phyloP scores from a whole-genome alignment of 2,329 filamentous ascomycete genomes.

The Paecilomyces niveus region DNA sequence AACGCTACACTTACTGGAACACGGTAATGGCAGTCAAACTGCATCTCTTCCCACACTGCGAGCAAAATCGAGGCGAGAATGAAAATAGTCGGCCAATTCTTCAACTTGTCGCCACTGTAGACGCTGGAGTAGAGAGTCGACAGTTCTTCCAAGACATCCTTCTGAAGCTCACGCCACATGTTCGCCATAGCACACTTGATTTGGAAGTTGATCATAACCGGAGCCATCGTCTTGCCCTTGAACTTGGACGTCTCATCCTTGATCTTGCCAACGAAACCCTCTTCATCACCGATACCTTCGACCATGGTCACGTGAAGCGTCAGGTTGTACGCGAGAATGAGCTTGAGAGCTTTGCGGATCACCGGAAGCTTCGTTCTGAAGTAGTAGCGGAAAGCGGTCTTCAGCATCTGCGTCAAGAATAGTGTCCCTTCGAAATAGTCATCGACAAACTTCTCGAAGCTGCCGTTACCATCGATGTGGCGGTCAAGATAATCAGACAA shows the following conservation, averaged over 20 bases:
- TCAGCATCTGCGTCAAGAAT: constrained; percentile 91
- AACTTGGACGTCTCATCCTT: constrained; percentile 80
- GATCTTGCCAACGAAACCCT: constrained; percentile 71
- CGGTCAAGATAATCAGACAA: constrained; percentile 90
- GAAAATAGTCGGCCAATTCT: constrained; percentile 99
- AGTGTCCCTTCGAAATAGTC: constrained; percentile 94
- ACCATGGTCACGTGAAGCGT: constrained; percentile 93
- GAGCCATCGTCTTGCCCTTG: constrained; percentile 82
- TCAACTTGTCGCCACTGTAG: constrained; percentile 92
- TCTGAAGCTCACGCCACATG: constrained; percentile 97
- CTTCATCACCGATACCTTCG: constrained; percentile 77
- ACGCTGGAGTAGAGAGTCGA: constrained; percentile 93
- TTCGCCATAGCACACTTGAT: constrained; percentile 95
- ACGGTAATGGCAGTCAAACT: constrained; percentile 96
- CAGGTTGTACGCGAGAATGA: constrained; percentile 91
- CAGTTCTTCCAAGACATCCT: constrained; percentile 90
- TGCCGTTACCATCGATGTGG: constrained; percentile 83
- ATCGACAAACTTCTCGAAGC: constrained; percentile 88
- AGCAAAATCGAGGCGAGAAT: constrained; percentile 90
- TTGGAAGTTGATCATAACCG: constrained; percentile 99
- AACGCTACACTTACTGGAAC: constrained; percentile 48
- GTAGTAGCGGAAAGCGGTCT: constrained; percentile 92
- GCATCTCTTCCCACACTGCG: constrained; percentile 97
- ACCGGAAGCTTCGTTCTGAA: constrained; percentile 79
- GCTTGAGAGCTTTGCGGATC: constrained; percentile 90